Evolutionary conservation across 371 early-diverging fungal genomes (phyloP).

Genomic region (Lichtheimia ornata): DNA sequence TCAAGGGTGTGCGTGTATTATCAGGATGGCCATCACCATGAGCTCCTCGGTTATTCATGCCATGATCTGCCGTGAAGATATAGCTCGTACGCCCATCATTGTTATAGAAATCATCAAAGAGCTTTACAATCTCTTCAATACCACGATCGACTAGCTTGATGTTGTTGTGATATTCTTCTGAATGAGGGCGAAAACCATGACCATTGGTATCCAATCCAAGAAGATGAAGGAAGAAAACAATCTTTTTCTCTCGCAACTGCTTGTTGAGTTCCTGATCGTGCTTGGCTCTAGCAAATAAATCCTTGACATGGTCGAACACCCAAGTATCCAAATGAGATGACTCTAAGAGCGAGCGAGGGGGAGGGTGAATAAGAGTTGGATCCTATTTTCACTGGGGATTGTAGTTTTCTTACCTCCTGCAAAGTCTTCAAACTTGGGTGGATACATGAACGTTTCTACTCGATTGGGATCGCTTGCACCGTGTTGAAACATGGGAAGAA

Average conservation of each 20-base stretch:
- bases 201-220: constrained; percentile 96
- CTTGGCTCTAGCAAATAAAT: constrained; percentile 38
- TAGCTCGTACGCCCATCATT: constrained; percentile 85
- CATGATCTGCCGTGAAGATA: constrained; percentile 94
- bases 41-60: constrained; percentile 89
- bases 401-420: constrained; percentile 56
- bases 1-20: constrained; percentile 90
- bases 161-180: constrained; percentile 81
- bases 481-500: constrained; percentile 92
- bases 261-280: constrained; percentile 50
- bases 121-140: constrained; percentile 61
- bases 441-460: constrained; percentile 90
- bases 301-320: constrained; percentile 79
- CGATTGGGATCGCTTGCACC: constrained; percentile 80
- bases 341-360: constrained; percentile 57
- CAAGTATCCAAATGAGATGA: constrained; percentile 85
- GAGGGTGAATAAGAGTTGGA: not conserved
- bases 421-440: constrained; percentile 88
- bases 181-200: constrained; percentile 86
- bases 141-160: constrained; percentile 82
- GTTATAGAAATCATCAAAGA: constrained; percentile 75
- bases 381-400: not conserved
- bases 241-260: constrained; percentile 70
- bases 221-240: constrained; percentile 91
- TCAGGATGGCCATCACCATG: constrained; percentile 97